Base-by-base conservation (phyloP, 73 alveolate genomes). In the Paramecium pentaurelia region DNA sequence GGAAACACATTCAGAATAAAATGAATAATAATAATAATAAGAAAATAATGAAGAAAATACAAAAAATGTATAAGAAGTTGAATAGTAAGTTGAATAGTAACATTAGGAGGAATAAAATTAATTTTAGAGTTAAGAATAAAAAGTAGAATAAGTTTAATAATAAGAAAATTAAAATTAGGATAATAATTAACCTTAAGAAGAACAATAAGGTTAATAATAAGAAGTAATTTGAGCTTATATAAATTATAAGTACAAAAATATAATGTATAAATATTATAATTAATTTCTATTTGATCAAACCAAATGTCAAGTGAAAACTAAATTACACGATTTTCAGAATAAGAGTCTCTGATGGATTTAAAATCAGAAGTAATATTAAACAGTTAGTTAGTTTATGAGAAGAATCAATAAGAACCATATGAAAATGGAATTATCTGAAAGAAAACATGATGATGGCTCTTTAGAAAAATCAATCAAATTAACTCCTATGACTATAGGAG, bases 401-500 rank as follows among this genome's bases (percentile, higher is more conserved):
- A 64, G 84, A 34, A 14, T 64, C 42, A 64, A 64, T 12, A 32
- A 32, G 8, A 27, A 7, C 47, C 10, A 28, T 28, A 34, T 64
- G 20, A 64, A 64, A 28, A 64, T 64, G 84, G 84, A 64, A 64
- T 64, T 64, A 64, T 64, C 84, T 64, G 84, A 12, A 40, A 64
- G 84, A 64, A 64, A 64, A 64, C 22, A 64, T 64, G 8, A 12
- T 14, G 84, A 64, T 64, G 84, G 84, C 27, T 32, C 84, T 3
- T 7, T 64, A 11, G 84, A 64, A 28, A 64, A 64, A n/a, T 12
- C 84, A 12, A 6, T 34, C 2, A 64, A 64, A 8, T 6, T 64
- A 4, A 64, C 84, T 28, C 84, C 84, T 64, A 64, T 64, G 84
- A 64, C 84, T 11, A 64, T n/a, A 64, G 84, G 84, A 60, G 77